Percentiles rank a stretch among this genome's conserved stretches.
Evolutionary conservation across 371 early-diverging fungal species (phyloP).

Genomic region (Mortierella polycephala): DNA sequence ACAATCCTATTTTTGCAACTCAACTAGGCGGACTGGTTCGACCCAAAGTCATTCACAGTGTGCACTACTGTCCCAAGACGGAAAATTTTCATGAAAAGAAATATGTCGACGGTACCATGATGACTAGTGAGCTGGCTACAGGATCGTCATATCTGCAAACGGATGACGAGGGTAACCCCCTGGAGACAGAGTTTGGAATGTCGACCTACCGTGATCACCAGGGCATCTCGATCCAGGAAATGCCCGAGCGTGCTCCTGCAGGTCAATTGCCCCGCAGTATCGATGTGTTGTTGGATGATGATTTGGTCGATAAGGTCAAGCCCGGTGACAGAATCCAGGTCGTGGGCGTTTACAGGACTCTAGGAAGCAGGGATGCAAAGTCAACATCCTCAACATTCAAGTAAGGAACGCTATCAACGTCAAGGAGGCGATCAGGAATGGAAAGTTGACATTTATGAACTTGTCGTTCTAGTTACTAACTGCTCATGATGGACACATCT

Average conservation of each 20-base stretch:
- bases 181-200: constrained; percentile 96
- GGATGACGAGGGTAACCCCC: constrained; percentile 92
- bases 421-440: background rate
- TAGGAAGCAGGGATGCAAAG: constrained; percentile 82
- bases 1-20: background rate
- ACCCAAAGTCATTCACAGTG: constrained; percentile 94
- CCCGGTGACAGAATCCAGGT: constrained; percentile 99
- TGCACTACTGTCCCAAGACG: constrained; percentile 94
- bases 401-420: constrained; percentile 50
- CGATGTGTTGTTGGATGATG: constrained; percentile 97
- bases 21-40: constrained; percentile 89
- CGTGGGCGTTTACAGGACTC: constrained; percentile 94
- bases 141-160: constrained; percentile 84
- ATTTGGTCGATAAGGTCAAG: constrained; percentile 97
- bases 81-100: constrained; percentile 87
- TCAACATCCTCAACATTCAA: constrained; percentile 88
- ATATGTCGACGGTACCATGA: constrained; percentile 88
- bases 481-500: background rate
- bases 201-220: constrained; percentile 97
- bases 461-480: background rate
- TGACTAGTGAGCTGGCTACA: constrained; percentile 72
- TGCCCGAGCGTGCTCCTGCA: constrained; percentile 99
- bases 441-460: background rate
- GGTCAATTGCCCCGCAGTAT: constrained; percentile 98
- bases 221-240: constrained; percentile 97